Evolutionary conservation across 495 filamentous ascomycete species (phyloP).

Genomic region (Penicillium crystallinum): DNA sequence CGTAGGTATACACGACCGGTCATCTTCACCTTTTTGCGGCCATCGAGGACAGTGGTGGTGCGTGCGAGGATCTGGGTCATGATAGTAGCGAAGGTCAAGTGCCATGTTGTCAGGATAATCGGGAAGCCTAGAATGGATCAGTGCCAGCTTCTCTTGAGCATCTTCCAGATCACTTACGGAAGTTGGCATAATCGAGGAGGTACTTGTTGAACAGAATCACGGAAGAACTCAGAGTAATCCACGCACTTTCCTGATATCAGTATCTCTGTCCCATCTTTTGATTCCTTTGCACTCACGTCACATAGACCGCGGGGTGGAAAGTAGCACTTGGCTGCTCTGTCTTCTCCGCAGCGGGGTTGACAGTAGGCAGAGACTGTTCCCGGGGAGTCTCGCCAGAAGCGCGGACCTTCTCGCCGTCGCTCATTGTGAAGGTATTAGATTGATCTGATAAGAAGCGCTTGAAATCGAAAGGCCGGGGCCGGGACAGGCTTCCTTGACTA

Average conservation of each 20-base stretch:
- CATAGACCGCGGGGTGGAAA: constrained; percentile 84
- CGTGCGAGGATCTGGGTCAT: constrained; percentile 89
- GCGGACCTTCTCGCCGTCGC: constrained; percentile 72
- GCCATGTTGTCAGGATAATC: constrained; percentile 88
- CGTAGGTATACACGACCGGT: constrained; percentile 84
- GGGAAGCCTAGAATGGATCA: constrained; percentile 13
- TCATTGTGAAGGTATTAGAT: constrained; percentile 48
- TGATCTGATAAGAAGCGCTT: constrained; percentile 47
- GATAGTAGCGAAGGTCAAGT: constrained; percentile 80
- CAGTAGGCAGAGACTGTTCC: constrained; percentile 67
- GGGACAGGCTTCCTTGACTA: constrained; percentile 42
- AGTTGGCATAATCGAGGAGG: constrained; percentile 77
- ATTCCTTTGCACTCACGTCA: constrained; percentile 61
- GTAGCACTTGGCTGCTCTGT: constrained; percentile 53
- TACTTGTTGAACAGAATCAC: constrained; percentile 99
- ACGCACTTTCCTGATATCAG: constrained; percentile 55
- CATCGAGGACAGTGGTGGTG: constrained; percentile 79
- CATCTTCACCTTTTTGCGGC: constrained; percentile 88
- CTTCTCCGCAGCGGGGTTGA: constrained; percentile 71
- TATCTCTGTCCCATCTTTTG: not conserved
- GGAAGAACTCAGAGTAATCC: constrained; percentile 87
- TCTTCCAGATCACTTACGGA: constrained; percentile 57
- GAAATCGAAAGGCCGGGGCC: constrained; percentile 49
- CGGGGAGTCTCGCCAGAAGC: constrained; percentile 66
- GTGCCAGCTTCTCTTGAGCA: not conserved